Base-by-base conservation (phyloP, 495 filamentous ascomycete genomes). In the Neurospora sp. region DNA sequence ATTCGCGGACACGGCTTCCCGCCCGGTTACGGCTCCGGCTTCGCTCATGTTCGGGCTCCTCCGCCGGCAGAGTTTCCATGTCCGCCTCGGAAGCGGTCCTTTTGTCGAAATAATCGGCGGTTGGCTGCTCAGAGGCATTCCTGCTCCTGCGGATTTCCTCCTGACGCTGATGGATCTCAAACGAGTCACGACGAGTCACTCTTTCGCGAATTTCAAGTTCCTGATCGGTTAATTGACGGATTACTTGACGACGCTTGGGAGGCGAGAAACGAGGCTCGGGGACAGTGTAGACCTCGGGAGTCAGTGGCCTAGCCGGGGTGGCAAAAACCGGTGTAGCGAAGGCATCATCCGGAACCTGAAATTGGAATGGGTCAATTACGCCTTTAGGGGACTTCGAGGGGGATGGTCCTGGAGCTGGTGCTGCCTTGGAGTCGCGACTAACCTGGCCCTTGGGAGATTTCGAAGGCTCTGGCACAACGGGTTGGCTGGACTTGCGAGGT, bases 341-440 rank as follows among this genome's bases (percentile, higher is more conserved):
- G 66, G 85, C 84, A 77, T 86, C 83, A 69, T 84, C 80, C 16
- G 79, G 39, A 72, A 87, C 86, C 75, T 86, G 87, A 70, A 77
- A 88, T 73, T 85, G 81, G 77, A 88, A 88, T 18, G 85, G 84
- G 75, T 88, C 84, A 72, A 86, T 73, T 66, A 66, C 27, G 54
- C 27, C 54, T 16, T 35, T 35, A 14, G 78, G 70, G 8, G 73
- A 76, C 66, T 79, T 73, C 38, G 74, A 73, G 11, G 72, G 72
- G 38, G 76, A 72, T 66, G 54, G 54, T 37, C 54, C 54, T 18
- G 54, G 54, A 59, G 71, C 48, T 46, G 69, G 69, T 10, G 74
- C 44, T 46, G 37, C 71, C 71, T 48, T 72, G 76, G 71, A 79
- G 72, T 71, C 71, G 74, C 12, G 77, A 77, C n/a, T 72, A 74